Conservation (phyloP, 2,329 filamentous ascomycete genomes). For the Diaporthe eres region DNA sequence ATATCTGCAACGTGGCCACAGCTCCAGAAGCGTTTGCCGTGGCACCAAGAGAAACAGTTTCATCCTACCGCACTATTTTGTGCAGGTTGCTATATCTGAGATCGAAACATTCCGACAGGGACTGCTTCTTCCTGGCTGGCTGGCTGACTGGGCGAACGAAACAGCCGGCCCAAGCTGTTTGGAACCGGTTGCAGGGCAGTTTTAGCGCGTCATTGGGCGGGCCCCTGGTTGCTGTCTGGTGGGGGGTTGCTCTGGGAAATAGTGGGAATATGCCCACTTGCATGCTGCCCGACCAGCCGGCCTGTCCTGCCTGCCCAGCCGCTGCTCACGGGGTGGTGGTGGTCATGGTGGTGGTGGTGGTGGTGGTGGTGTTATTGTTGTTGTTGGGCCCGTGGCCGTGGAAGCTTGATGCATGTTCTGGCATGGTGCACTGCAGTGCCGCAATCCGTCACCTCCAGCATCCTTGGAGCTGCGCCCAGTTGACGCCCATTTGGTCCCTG, state of each 20-base stretch:
- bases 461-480: slow-evolving; percentile 32
- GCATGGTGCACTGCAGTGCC: slow-evolving; percentile 20
- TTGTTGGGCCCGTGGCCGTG: slow-evolving; percentile 6
- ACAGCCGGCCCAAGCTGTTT: slow-evolving; percentile 19
- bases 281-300: slow-evolving; percentile 24
- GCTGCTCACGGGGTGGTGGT: not conserved
- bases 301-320: slow-evolving; percentile 13
- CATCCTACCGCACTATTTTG: slow-evolving; percentile 28
- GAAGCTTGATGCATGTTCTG: slow-evolving; percentile 5
- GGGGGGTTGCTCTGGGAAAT: slow-evolving; percentile 29
- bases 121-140: slow-evolving; percentile 13
- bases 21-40: not conserved
- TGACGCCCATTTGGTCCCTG: slow-evolving; percentile 8
- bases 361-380: slow-evolving; percentile 9
- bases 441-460: slow-evolving; percentile 30
- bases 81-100: not conserved
- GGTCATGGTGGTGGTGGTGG: not conserved
- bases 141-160: slow-evolving; percentile 1
- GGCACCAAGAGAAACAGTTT: slow-evolving; percentile 29
- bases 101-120: slow-evolving; percentile 19
- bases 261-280: slow-evolving; percentile 29
- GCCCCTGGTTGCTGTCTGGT: not conserved
- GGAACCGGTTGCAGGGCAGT: slow-evolving; percentile 22
- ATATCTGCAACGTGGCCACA: slow-evolving; percentile 13
- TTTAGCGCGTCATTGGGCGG: slow-evolving; percentile 29